Base-by-base conservation (phyloP, 2,329 filamentous ascomycete species). In the Ceratocystis albifundus region DNA sequence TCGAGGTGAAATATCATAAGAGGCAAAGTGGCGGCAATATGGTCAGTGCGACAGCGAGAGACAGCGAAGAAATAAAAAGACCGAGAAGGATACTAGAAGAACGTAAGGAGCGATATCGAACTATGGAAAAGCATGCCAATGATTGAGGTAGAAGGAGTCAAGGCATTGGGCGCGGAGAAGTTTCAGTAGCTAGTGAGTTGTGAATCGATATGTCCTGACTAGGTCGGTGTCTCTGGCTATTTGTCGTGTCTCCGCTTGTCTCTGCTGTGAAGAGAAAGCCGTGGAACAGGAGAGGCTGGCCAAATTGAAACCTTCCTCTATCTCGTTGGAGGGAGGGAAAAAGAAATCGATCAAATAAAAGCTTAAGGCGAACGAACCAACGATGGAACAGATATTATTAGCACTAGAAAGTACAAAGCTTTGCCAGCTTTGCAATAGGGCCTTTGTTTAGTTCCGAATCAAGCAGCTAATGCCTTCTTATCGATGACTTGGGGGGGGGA, bases 31-130 rank as follows among this genome's bases (percentile, higher is more conserved):
- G 55, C 55, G 28, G 5, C 55, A 59, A 36, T 17, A 59, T 59
- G 55, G 55, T 59, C 55, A 59, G 55, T 59, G 55, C 55, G 55
- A 59, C 55, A 22, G 20, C 55, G 32, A 36, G 28, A 36, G 30
- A 59, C 28, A 32, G 15, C 30, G 55, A 59, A 59, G 55, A 59
- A 59, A 59, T 59, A 59, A 36, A 59, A 59, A 59, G 55, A 20
- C 55, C 55, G 55, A 59, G 55, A 59, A 59, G 28, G 25, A 30
- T 30, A 25, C 25, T n/a, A 59, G 55, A 59, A 59, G 15, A 30
- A 36, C 15, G 12, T 17, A 36, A 59, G 36, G 36, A 15, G 36
- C 36, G 36, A 15, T 41, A 41, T 41, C 36, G 36, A 41, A 41
- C 4, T 59, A 59, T 59, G 15, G 30, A 36, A 36, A 30, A 36